Percentiles rank a stretch among this genome's conserved stretches.
Evolutionary conservation across 2,329 filamentous ascomycete species (phyloP).

Genomic region (Coleophoma eucalyptorum): DNA sequence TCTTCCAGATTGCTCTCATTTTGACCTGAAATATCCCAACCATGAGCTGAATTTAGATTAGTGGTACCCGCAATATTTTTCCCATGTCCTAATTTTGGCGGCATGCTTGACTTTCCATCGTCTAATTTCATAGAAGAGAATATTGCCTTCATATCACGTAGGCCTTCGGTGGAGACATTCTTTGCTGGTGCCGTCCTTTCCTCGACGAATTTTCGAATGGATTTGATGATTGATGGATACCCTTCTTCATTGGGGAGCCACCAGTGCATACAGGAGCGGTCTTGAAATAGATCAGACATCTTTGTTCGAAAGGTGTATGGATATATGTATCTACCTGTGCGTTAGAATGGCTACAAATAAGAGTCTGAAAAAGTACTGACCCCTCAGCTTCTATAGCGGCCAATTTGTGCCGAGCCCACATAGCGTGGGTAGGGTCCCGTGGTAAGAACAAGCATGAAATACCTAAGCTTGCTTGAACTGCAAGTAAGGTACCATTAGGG

Average conservation of each 20-base stretch:
- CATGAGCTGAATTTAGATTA: background rate
- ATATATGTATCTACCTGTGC: slow-evolving; percentile 71
- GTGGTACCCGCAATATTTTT: background rate
- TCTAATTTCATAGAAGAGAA: slow-evolving; percentile 61
- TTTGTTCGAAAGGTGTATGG: slow-evolving; percentile 68
- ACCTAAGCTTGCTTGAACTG: slow-evolving; percentile 71
- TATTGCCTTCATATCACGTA: slow-evolving; percentile 72
- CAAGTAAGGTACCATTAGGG: slow-evolving; percentile 66
- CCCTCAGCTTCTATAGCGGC: slow-evolving; percentile 74
- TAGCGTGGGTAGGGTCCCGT: slow-evolving; percentile 64
- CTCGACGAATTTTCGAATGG: slow-evolving; percentile 76
- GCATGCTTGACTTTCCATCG: slow-evolving; percentile 22
- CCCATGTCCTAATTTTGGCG: slow-evolving; percentile 5
- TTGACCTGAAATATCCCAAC: background rate
- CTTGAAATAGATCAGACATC: slow-evolving; percentile 73
- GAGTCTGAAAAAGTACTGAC: slow-evolving; percentile 45
- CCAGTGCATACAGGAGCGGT: slow-evolving; percentile 71
- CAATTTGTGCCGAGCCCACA: slow-evolving; percentile 79
- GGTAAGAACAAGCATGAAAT: slow-evolving; percentile 79
- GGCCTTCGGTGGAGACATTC: slow-evolving; percentile 56
- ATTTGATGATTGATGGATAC: slow-evolving; percentile 69
- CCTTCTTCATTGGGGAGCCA: slow-evolving; percentile 85
- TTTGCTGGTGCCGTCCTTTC: slow-evolving; percentile 63
- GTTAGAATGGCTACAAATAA: slow-evolving; percentile 4
- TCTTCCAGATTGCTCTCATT: slow-evolving; percentile 3